Evolutionary conservation across 163 green algal species (phyloP).

Genomic region (Scenedesmus sp.): DNA sequence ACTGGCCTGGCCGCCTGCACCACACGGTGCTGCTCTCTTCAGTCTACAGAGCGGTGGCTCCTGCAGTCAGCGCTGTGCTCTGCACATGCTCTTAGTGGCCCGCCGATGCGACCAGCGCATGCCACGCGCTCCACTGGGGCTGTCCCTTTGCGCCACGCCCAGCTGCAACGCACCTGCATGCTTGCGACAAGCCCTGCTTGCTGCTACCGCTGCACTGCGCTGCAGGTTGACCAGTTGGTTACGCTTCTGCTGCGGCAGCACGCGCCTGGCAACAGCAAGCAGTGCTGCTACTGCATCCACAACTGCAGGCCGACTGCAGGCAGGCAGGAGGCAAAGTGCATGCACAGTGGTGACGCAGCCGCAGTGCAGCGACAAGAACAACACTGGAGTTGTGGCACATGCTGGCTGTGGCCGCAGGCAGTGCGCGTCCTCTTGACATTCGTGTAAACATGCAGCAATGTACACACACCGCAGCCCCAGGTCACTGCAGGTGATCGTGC

Average conservation of each 20-base stretch:
- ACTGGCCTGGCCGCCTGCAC: background rate
- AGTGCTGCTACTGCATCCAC: background rate
- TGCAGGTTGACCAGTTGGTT: constrained; percentile 11
- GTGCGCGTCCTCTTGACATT: background rate
- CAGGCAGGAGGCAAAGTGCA: background rate
- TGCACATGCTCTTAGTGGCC: background rate
- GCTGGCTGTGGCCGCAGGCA: background rate
- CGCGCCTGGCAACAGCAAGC: constrained; percentile 13
- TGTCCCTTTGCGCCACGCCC: background rate
- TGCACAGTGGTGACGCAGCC: background rate
- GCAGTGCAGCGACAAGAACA: background rate
- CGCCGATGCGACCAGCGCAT: background rate
- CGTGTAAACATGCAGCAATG: background rate
- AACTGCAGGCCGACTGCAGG: constrained; percentile 22
- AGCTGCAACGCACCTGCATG: constrained; percentile 4
- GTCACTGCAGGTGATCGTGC: background rate
- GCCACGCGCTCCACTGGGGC: background rate
- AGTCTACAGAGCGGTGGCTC: background rate
- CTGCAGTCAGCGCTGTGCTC: background rate
- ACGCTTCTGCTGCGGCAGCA: constrained; percentile 44
- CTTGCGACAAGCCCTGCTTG: constrained; percentile 18
- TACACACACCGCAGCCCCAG: background rate
- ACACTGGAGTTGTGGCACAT: background rate
- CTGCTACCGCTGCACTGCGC: background rate
- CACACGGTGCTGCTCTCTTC: background rate